These are phyloP conservation scores for Dalbergia oliveri DNA, from an alignment of 306 rosid genomes.

Conservation along the genomic window DNA sequence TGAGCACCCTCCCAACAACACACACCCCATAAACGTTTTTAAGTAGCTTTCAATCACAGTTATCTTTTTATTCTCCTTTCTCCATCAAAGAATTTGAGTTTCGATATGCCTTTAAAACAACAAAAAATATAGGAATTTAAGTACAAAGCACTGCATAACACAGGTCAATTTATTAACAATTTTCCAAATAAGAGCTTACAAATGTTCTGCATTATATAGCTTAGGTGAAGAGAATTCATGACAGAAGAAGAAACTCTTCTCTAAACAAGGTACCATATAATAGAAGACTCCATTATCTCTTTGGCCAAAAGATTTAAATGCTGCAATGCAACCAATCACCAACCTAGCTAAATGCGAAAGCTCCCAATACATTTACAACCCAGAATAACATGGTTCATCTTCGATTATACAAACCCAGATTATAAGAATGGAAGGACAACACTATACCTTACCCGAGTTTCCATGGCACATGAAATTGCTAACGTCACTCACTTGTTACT, in stretches of 20 bases:
- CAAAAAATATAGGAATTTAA: too few species aligned
- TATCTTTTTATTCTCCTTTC: not conserved
- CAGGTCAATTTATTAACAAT: not conserved
- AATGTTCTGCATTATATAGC: constrained; percentile 6
- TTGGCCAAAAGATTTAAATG: constrained; percentile 30
- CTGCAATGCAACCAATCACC: not conserved
- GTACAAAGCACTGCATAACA: not conserved
- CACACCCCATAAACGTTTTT: not conserved
- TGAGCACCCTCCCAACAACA: not conserved
- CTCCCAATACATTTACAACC: constrained; percentile 40
- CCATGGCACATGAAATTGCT: constrained; percentile 15
- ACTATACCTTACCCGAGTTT: constrained; percentile 17
- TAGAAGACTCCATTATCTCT: constrained; percentile 30
- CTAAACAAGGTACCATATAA: constrained; percentile 22
- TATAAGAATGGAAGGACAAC: constrained; percentile 19
- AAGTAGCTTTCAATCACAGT: not conserved
- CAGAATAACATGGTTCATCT: constrained; percentile 28
- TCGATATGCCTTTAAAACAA: not conserved
- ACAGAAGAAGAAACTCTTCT: constrained; percentile 36
- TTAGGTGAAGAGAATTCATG: constrained; percentile 13
- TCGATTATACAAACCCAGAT: constrained; percentile 10
- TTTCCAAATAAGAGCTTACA: constrained; percentile 11
- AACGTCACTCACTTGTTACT: not conserved
- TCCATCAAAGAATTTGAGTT: not conserved
- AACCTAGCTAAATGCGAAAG: constrained; percentile 28